Conservation (phyloP, 2,329 filamentous ascomycete species). For the Fusarium sulawesiense region DNA sequence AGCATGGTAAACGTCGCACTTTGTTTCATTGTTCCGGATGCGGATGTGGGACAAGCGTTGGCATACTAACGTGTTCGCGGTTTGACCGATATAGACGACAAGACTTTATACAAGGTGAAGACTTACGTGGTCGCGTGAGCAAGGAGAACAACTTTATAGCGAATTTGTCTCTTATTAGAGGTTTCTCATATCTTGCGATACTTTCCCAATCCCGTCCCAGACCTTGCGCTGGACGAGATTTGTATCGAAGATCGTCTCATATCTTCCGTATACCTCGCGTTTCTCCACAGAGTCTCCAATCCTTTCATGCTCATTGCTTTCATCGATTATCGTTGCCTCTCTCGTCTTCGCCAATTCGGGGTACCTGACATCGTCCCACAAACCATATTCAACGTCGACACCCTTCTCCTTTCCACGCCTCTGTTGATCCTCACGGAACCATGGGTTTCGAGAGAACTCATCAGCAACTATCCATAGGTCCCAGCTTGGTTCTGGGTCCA, state of each 20-base stretch:
- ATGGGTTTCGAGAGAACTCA: background rate
- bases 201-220: background rate
- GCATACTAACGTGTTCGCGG: background rate
- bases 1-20: slow-evolving; percentile 21
- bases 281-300: background rate
- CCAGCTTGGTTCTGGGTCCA: background rate
- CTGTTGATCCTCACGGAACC: slow-evolving; percentile 2
- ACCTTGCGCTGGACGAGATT: background rate
- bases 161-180: background rate
- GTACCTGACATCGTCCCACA: background rate
- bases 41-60: slow-evolving; percentile 8
- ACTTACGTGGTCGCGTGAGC: background rate
- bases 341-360: background rate
- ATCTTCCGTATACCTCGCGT: background rate
- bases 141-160: background rate
- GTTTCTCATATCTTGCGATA: background rate
- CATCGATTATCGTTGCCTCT: background rate
- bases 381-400: background rate
- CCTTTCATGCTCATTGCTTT: background rate
- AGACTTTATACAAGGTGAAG: background rate
- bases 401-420: background rate
- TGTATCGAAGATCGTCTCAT: background rate
- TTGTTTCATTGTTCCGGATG: slow-evolving; percentile 21
- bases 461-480: background rate
- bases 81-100: background rate